Evolutionary conservation across 805 yeast species (phyloP).

Genomic region (Myxozyma sirexii): DNA sequence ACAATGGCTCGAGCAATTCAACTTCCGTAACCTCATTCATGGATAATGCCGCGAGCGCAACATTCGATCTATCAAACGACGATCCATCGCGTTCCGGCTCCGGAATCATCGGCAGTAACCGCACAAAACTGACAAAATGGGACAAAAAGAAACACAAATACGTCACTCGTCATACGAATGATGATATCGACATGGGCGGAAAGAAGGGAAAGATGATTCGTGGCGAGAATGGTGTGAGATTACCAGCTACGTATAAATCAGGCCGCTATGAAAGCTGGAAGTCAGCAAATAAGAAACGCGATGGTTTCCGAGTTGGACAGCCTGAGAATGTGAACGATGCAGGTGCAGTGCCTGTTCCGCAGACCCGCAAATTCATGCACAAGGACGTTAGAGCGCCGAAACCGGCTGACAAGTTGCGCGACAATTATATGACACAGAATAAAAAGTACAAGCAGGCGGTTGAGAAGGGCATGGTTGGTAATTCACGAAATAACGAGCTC

Average conservation of each 20-base stretch:
- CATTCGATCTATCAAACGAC: slow-evolving; percentile 79
- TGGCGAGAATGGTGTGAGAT: slow-evolving; percentile 90
- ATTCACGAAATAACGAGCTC: slow-evolving; percentile 55
- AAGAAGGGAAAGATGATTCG: slow-evolving; percentile 66
- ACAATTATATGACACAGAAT: slow-evolving; percentile 80
- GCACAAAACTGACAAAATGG: slow-evolving; percentile 49
- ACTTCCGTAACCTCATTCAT: slow-evolving; percentile 60
- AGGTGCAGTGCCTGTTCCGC: slow-evolving; percentile 30
- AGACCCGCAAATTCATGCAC: slow-evolving; percentile 60
- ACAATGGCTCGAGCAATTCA: slow-evolving; percentile 18
- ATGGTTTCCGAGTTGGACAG: slow-evolving; percentile 38
- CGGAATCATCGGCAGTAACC: slow-evolving; percentile 30
- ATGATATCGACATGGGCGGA: slow-evolving; percentile 30
- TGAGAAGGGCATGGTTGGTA: slow-evolving; percentile 61
- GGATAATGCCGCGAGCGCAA: slow-evolving; percentile 79
- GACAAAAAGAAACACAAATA: slow-evolving; percentile 57
- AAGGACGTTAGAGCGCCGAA: slow-evolving; percentile 77
- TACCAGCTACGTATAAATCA: slow-evolving; percentile 88
- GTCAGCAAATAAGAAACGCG: slow-evolving; percentile 42
- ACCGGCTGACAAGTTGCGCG: slow-evolving; percentile 87
- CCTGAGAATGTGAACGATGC: slow-evolving; percentile 41
- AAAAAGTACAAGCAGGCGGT: slow-evolving; percentile 78
- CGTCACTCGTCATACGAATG: slow-evolving; percentile 21
- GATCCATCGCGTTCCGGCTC: slow-evolving; percentile 45
- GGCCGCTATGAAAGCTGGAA: slow-evolving; percentile 94